Evolutionary conservation across 768 basidiomycete species (phyloP).

Genomic region (Leccinum olivaceopallidum): DNA sequence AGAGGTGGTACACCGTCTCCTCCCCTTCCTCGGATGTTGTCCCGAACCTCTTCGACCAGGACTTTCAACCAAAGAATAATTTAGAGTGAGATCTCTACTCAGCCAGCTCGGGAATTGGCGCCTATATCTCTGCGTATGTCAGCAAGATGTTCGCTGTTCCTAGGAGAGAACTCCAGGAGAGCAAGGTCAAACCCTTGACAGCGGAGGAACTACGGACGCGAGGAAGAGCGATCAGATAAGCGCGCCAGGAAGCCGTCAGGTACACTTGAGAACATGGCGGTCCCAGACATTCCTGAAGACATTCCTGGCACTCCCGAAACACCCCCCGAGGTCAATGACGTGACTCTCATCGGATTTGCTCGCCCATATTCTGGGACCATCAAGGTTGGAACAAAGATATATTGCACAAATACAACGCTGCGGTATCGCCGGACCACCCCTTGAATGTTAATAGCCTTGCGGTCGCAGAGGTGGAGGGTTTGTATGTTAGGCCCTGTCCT

Average conservation of each 20-base stretch:
- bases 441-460: constrained; percentile 65
- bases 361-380: constrained; percentile 91
- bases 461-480: constrained; percentile 59
- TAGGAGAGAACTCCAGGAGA: constrained; percentile 80
- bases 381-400: constrained; percentile 59
- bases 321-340: constrained; percentile 32
- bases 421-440: constrained; percentile 63
- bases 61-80: constrained; percentile 65
- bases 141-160: constrained; percentile 98
- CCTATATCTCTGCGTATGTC: constrained; percentile 80
- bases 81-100: constrained; percentile 83
- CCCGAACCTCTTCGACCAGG: constrained; percentile 67
- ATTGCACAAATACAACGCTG: constrained; percentile 73
- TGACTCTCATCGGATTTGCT: constrained; percentile 89
- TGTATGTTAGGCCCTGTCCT: constrained; percentile 73
- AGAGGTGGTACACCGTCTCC: no score
- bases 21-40: constrained; percentile 80
- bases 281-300: constrained; percentile 8
- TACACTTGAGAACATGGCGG: constrained; percentile 14
- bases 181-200: constrained; percentile 74
- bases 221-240: constrained; percentile 55
- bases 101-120: constrained; percentile 57
- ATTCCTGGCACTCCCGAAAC: neutral
- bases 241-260: constrained; percentile 36
- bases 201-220: constrained; percentile 80